Percentiles rank a stretch among this genome's conserved stretches.
Conservation (phyloP, 23 red algal genomes). For the Gracilaria caudata region DNA sequence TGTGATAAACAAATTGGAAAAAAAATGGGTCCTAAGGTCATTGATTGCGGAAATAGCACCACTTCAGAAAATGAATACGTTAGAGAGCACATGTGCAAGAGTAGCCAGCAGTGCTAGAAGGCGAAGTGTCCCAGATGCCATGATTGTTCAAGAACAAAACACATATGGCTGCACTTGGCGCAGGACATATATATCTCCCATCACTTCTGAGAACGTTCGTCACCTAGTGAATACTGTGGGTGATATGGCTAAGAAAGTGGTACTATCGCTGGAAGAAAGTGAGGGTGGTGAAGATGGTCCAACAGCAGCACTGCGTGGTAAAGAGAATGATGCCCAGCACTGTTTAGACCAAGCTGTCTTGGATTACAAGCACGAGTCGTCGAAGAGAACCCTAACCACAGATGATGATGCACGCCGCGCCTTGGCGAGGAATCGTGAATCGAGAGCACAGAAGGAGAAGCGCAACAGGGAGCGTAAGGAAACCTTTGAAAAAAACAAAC, state of each 20-base stretch:
- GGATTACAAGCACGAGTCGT: constrained; percentile 7
- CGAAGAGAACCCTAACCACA: not conserved
- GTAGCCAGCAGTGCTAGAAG: too few species aligned
- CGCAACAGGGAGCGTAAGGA: too few species aligned
- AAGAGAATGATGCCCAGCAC: not conserved
- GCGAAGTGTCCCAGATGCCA: too few species aligned
- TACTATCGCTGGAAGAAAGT: not conserved
- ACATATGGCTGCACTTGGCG: too few species aligned
- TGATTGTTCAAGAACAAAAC: too few species aligned
- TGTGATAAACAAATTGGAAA: too few species aligned
- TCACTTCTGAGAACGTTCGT: not conserved
- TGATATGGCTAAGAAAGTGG: not conserved
- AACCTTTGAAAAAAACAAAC: too few species aligned
- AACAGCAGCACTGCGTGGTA: not conserved
- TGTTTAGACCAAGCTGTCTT: constrained; percentile 13
- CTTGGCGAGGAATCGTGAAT: not conserved
- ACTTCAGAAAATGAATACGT: too few species aligned
- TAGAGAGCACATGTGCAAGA: too few species aligned
- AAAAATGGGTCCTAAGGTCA: too few species aligned
- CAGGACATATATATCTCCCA: constrained; percentile 3
- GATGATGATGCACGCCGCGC: not conserved
- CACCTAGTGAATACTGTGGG: too few species aligned
- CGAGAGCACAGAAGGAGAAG: not conserved
- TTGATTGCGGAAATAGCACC: too few species aligned
- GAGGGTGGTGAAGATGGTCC: constrained; percentile 8